Evolutionary conservation across 805 yeast species (phyloP).

Genomic region (Teunomyces stri): DNA sequence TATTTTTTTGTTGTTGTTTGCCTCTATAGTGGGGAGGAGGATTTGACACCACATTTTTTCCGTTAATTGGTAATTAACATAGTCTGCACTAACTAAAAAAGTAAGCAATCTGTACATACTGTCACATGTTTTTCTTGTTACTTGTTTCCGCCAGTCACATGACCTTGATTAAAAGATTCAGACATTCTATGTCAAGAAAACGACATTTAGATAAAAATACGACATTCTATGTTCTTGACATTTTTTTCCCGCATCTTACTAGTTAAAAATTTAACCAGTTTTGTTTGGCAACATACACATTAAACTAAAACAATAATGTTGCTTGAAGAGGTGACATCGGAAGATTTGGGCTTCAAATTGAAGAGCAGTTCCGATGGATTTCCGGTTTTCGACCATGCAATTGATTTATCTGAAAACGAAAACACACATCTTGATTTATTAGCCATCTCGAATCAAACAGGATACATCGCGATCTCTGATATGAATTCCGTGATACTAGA

Average conservation of each 20-base stretch:
- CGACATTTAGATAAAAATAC: too few relatives aligned
- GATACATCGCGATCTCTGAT: conserved; percentile 40
- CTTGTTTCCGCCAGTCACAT: too few relatives aligned
- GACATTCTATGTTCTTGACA: not conserved
- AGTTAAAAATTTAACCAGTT: not conserved
- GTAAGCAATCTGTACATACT: too few relatives aligned
- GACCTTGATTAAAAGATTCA: too few relatives aligned
- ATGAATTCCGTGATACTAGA: conserved; percentile 34
- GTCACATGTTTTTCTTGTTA: too few relatives aligned
- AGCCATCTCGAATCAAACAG: conserved; percentile 29
- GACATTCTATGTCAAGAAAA: too few relatives aligned
- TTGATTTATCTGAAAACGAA: conserved; percentile 21
- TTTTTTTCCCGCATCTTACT: not conserved
- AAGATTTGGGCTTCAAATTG: conserved; percentile 47
- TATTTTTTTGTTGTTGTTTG: too few relatives aligned
- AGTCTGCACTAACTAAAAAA: too few relatives aligned
- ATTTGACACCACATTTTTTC: too few relatives aligned
- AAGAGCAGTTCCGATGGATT: conserved; percentile 33
- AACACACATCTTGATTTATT: conserved; percentile 27
- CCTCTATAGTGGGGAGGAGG: too few relatives aligned
- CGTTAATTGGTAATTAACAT: too few relatives aligned
- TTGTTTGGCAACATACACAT: not conserved
- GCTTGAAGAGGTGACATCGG: conserved; percentile 26
- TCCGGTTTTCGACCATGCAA: conserved; percentile 22
- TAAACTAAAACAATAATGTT: conserved; percentile 1